Percentiles rank a stretch among this genome's conserved stretches.
Evolutionary conservation across 352 stramenopile species (phyloP).

Genomic region (Globisporangium recalcitrans): DNA sequence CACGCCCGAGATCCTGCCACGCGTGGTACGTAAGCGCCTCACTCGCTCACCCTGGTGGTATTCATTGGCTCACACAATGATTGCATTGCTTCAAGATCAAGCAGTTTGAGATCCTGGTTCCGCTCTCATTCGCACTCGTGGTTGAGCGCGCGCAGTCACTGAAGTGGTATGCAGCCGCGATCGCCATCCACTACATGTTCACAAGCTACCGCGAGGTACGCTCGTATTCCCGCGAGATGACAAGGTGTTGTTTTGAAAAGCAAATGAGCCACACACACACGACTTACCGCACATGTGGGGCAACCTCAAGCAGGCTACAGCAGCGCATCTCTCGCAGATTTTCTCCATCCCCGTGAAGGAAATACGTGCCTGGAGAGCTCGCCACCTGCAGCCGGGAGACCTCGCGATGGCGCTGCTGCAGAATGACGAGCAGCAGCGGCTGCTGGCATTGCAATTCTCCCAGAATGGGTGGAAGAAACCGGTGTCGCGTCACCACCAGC

Average conservation of each 20-base stretch:
- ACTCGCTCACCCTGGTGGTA: background rate
- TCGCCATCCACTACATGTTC: constrained; percentile 47
- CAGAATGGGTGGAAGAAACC: constrained; percentile 39
- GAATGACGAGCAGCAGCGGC: constrained; percentile 26
- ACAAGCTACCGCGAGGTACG: constrained; percentile 22
- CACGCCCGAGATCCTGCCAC: constrained; percentile 28
- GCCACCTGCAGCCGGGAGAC: constrained; percentile 7
- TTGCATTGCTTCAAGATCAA: constrained; percentile 21
- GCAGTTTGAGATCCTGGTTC: constrained; percentile 36
- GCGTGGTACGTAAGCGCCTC: constrained; percentile 26
- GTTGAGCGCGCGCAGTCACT: constrained; percentile 43
- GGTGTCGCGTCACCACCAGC: constrained; percentile 8
- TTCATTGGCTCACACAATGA: background rate
- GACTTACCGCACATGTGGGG: too few species aligned
- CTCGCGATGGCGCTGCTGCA: constrained; percentile 34
- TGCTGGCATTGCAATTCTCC: constrained; percentile 44
- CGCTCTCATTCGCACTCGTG: constrained; percentile 54
- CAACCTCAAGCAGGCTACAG: constrained; percentile 5
- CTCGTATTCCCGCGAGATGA: too few species aligned
- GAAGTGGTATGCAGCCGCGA: constrained; percentile 56
- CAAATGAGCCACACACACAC: too few species aligned
- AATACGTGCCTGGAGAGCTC: background rate
- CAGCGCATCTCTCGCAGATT: constrained; percentile 18
- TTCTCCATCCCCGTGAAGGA: constrained; percentile 14
- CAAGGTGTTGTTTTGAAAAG: too few species aligned